Conservation (phyloP, 2,329 filamentous ascomycete genomes). For the Diaporthe ilicicola region DNA sequence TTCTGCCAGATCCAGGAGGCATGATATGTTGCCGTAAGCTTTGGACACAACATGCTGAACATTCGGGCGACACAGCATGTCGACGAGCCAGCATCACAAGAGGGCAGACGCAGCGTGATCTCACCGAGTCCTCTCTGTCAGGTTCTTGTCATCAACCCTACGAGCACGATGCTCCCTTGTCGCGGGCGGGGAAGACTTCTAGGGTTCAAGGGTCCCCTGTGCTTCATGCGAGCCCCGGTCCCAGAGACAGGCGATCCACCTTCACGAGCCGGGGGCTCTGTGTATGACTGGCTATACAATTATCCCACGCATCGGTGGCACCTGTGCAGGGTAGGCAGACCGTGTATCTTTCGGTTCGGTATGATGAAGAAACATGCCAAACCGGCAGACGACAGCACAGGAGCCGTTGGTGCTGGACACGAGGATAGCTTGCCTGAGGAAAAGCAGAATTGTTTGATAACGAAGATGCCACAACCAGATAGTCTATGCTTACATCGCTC, state of each 20-base stretch:
- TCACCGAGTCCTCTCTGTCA: constrained; percentile 14
- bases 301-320: constrained; percentile 7
- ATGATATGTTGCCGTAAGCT: not conserved
- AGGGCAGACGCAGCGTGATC: constrained; percentile 2
- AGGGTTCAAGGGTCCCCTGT: constrained; percentile 14
- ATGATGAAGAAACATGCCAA: not conserved
- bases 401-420: not conserved
- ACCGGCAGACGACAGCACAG: not conserved
- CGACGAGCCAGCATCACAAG: not conserved
- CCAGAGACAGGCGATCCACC: constrained; percentile 3
- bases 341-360: not conserved
- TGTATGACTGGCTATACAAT: constrained; percentile 17
- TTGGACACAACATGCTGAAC: not conserved
- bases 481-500: not conserved
- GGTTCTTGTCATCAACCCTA: constrained; percentile 22
- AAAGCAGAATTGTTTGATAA: not conserved
- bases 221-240: constrained; percentile 12
- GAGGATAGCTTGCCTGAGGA: not conserved
- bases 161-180: constrained; percentile 8
- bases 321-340: not conserved
- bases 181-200: constrained; percentile 9
- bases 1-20: not conserved
- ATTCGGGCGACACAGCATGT: not conserved
- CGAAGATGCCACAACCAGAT: not conserved
- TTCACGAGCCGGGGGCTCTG: not conserved